Evolutionary conservation across 306 rosid species (phyloP).

Genomic region (Fagus crenata): DNA sequence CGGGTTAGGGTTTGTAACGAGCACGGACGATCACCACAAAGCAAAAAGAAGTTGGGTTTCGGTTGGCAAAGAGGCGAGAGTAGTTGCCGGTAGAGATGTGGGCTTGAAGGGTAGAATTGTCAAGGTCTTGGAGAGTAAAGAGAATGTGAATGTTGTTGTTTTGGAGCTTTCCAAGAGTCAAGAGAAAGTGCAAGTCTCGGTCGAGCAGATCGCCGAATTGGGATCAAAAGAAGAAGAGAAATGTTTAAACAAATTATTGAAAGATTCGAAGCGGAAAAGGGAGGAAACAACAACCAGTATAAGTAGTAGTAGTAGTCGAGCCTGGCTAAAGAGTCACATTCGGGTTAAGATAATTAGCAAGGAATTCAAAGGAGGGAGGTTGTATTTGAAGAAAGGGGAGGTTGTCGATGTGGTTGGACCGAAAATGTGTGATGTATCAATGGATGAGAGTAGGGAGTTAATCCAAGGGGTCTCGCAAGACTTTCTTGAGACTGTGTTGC

Average conservation of each 20-base stretch:
- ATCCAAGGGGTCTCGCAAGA: conserved; percentile 79
- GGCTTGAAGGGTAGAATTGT: conserved; percentile 60
- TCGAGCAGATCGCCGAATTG: conserved; percentile 48
- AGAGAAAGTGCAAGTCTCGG: conserved; percentile 42
- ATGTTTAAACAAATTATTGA: conserved; percentile 58
- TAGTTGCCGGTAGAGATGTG: conserved; percentile 54
- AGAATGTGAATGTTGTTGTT: conserved; percentile 26
- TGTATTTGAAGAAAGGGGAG: conserved; percentile 77
- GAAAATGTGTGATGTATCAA: conserved; percentile 62
- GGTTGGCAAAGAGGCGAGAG: conserved; percentile 49
- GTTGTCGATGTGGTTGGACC: conserved; percentile 84
- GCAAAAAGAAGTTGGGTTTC: conserved; percentile 7
- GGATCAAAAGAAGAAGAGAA: conserved; percentile 71
- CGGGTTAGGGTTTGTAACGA: conserved; percentile 67
- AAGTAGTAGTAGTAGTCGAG: no score
- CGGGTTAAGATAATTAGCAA: conserved; percentile 72
- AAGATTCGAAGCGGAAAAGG: conserved; percentile 30
- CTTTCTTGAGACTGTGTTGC: conserved; percentile 73
- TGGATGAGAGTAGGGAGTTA: conserved; percentile 79
- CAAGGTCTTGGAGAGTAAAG: conserved; percentile 29
- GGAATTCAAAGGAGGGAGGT: conserved; percentile 62
- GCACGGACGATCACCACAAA: not conserved
- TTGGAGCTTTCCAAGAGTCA: conserved; percentile 44
- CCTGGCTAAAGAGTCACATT: conserved; percentile 79
- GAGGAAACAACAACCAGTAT: conserved; percentile 10